Percentiles rank a stretch among this genome's conserved stretches.
Evolutionary conservation across 106 monocot species (phyloP).

Genomic region (Posidonia australis): DNA sequence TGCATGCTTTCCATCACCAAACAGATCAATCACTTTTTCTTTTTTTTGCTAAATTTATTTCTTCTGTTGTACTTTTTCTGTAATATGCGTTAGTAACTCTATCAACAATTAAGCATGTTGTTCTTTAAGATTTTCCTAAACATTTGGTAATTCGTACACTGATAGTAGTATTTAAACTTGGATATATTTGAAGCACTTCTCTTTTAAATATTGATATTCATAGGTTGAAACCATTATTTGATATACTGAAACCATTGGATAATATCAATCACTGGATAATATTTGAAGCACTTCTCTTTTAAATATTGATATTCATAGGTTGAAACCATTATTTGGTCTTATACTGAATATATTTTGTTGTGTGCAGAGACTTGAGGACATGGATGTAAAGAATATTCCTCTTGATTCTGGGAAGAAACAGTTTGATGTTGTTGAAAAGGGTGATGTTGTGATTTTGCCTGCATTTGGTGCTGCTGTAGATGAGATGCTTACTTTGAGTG

Average conservation of each 20-base stretch:
- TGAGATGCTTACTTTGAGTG: constrained; percentile 80
- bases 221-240: not conserved
- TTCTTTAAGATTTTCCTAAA: too few species aligned
- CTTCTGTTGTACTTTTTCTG: too few species aligned
- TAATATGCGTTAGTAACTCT: too few species aligned
- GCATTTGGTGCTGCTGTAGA: constrained; percentile 95
- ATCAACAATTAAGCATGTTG: too few species aligned
- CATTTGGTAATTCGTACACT: too few species aligned
- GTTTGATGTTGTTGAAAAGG: constrained; percentile 64
- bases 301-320: not conserved
- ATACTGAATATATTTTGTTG: not conserved
- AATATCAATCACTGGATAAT: too few species aligned
- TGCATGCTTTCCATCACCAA: too few species aligned
- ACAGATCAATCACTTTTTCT: too few species aligned
- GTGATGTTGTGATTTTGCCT: constrained; percentile 87
- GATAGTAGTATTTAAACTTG: too few species aligned
- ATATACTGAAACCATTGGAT: too few species aligned
- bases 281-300: not conserved
- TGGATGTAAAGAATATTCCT: constrained; percentile 81
- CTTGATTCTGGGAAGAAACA: constrained; percentile 57
- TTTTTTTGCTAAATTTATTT: too few species aligned
- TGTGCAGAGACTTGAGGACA: constrained; percentile 72
- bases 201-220: not conserved
- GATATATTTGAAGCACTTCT: too few species aligned
- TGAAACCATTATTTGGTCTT: not conserved